Percentiles rank a stretch among this genome's conserved stretches.
These are phyloP conservation scores for Pisolithus tinctorius DNA, from an alignment of 768 basidiomycete species.

Conservation along the genomic window DNA sequence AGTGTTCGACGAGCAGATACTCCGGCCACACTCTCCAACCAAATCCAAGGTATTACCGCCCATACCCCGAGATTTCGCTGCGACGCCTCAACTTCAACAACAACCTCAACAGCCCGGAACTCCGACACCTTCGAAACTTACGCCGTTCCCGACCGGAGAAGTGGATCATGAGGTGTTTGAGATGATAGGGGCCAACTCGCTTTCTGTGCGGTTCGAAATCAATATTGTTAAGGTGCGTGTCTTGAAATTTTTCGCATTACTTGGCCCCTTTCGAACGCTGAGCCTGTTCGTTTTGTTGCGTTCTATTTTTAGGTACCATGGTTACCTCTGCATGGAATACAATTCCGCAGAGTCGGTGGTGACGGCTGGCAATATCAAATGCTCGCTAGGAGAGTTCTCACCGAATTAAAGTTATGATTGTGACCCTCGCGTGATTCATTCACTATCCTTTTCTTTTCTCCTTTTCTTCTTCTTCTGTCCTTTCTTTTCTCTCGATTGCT, in stretches of 20 bases:
- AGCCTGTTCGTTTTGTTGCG: not conserved
- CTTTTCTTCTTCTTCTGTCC: not conserved
- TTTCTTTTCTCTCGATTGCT: constrained; percentile 2
- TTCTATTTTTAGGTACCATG: constrained; percentile 65
- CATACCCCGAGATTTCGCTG: constrained; percentile 66
- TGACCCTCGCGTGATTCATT: no score
- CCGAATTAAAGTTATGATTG: constrained; percentile 75
- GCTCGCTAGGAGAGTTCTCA: constrained; percentile 82
- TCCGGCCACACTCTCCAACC: constrained; percentile 43
- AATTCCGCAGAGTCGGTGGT: constrained; percentile 85
- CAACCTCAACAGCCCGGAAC: no score
- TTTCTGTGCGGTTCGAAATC: constrained; percentile 94
- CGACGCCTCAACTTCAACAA: constrained; percentile 19
- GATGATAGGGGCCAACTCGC: constrained; percentile 61
- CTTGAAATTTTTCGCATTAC: no score
- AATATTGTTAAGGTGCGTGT: constrained; percentile 87
- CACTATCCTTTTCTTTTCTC: not conserved
- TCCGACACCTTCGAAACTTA: constrained; percentile 32
- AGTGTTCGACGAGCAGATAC: constrained; percentile 25
- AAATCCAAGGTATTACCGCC: constrained; percentile 68
- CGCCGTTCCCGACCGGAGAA: constrained; percentile 59
- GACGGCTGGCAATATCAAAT: constrained; percentile 98
- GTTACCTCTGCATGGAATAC: constrained; percentile 90
- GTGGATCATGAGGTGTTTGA: constrained; percentile 67
- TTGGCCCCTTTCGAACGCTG: not conserved